Base-by-base conservation (phyloP, 2,329 filamentous ascomycete species). In the Fusarium aywerte region DNA sequence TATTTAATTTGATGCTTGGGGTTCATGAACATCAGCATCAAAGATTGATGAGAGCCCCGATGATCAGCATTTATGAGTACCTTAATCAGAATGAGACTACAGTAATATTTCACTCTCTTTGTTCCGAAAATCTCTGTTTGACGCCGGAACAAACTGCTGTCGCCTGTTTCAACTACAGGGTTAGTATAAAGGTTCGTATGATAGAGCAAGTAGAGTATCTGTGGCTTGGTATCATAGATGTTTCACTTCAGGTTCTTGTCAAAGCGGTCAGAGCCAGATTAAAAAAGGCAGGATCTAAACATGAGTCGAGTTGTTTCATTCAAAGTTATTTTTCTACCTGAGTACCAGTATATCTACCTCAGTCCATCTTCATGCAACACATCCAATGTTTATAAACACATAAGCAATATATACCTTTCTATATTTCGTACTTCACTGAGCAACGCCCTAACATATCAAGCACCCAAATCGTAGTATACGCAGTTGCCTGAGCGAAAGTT, bases 401-500 rank as follows among this genome's bases (percentile, higher is more conserved):
- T 25, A 31, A 20, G 25, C 33, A 20, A 32, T 16, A 25, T 23
- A 38, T 35, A 52, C 8, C 13, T 29, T 43, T 47, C 44, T 39
- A 39, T 35, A 21, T 32, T 35, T 21, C 13, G 10, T 21, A 10
- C 40, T 40, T n/a, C 40, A 38, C 18, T 18, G 16, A 39, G 13
- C 23, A 10, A n/a, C 32, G 13, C n/a, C 25, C 29, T 18, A 23
- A 52, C 18, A 43, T 29, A 57, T 70, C 58, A 73, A n/a, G 76
- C 78, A 29, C 81, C 82, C 40, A 97, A 79, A 78, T 97, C 93
- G 77, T 97, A 97, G 75, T 95, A 92, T 49, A 97, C 85, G 76
- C 92, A 94, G 59, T 86, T 90, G 0, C 91, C 92, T 11, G 92
- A 96, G 61, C 93, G 84, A 72, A 96, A 97, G 73, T 97, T 97